Percentiles rank a stretch among this genome's conserved stretches.
phyloP scores from a whole-genome alignment of 306 rosid genomes.

The Cicer yamashitae region DNA sequence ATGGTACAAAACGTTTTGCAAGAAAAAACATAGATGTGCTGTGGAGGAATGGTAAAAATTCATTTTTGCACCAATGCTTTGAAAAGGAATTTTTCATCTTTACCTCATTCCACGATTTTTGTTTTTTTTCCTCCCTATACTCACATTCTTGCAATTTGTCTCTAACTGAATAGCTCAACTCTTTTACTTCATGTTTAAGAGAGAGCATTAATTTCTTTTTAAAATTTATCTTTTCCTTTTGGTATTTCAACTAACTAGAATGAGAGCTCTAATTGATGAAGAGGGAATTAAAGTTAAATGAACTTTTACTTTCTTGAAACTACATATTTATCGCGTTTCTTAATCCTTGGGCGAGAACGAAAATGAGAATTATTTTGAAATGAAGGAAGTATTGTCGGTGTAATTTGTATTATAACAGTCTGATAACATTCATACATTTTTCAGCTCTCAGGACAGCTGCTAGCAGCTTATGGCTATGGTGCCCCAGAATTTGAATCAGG shows the following conservation, averaged over 20 bases:
- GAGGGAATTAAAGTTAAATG: background rate
- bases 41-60: background rate
- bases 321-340: background rate
- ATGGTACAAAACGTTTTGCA: background rate
- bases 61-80: background rate
- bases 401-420: slow-evolving; percentile 30
- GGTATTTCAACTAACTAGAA: background rate
- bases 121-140: background rate
- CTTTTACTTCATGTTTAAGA: background rate
- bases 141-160: background rate
- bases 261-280: background rate
- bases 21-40: background rate
- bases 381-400: background rate
- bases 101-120: background rate
- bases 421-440: slow-evolving; percentile 35
- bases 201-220: background rate
- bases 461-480: slow-evolving; percentile 79
- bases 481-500: slow-evolving; percentile 96
- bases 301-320: background rate
- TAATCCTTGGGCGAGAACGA: background rate
- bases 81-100: background rate
- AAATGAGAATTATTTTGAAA: slow-evolving; percentile 10
- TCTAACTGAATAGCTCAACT: background rate
- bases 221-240: background rate
- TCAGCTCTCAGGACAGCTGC: slow-evolving; percentile 88